phyloP scores from a whole-genome alignment of 495 filamentous ascomycete genomes.

The Echria macrotheca region DNA sequence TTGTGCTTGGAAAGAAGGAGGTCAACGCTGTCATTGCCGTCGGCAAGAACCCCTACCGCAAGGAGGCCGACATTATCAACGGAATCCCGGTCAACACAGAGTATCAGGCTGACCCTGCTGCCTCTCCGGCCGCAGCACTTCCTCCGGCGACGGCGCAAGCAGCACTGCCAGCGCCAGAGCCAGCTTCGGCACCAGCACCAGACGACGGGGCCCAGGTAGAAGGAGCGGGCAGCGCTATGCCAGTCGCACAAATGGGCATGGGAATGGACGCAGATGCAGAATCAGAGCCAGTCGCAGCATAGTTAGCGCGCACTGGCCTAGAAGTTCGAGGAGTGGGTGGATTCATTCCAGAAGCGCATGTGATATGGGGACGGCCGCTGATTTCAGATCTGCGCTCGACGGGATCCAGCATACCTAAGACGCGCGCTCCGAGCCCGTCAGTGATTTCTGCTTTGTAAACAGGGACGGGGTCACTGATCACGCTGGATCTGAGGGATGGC shows the following conservation, averaged over 20 bases:
- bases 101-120: background rate
- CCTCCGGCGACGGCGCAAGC: constrained; percentile 7
- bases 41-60: constrained; percentile 41
- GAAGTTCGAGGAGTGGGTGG: too few species aligned
- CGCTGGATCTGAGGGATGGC: too few species aligned
- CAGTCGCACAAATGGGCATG: too few species aligned
- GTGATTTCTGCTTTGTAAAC: too few species aligned
- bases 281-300: background rate
- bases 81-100: constrained; percentile 30
- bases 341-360: too few species aligned
- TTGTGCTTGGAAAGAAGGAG: constrained; percentile 48
- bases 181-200: background rate
- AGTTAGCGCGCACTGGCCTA: constrained; percentile 1
- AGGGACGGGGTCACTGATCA: too few species aligned
- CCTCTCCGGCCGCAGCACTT: background rate
- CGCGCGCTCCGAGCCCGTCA: too few species aligned
- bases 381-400: too few species aligned
- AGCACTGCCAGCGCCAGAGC: background rate
- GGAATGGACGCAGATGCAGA: too few species aligned
- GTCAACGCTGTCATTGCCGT: constrained; percentile 31
- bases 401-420: too few species aligned
- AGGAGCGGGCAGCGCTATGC: too few species aligned
- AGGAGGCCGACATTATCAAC: constrained; percentile 31
- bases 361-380: too few species aligned
- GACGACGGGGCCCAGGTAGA: constrained; percentile 2